These are phyloP conservation scores for Baudoinia panamericana DNA, from an alignment of 495 filamentous ascomycete species.

Conservation along the genomic window DNA sequence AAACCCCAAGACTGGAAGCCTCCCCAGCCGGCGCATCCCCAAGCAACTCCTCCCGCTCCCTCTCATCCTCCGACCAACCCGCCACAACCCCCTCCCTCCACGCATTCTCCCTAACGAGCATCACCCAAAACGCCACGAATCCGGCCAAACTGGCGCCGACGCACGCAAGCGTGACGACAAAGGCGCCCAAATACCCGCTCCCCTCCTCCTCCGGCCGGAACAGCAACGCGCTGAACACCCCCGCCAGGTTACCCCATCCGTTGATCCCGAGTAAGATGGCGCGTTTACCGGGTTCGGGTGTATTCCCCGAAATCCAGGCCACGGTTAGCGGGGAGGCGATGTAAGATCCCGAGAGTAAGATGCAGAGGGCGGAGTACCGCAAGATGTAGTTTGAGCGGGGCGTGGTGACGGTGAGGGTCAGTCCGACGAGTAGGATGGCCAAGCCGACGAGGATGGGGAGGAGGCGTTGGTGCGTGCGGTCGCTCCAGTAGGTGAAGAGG, in stretches of 20 bases:
- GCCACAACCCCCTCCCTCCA: conserved; percentile 17
- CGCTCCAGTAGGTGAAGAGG: conserved; percentile 36
- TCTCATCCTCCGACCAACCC: conserved; percentile 23
- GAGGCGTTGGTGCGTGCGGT: conserved; percentile 34
- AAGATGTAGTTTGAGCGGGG: conserved; percentile 21
- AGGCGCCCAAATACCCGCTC: conserved; percentile 28
- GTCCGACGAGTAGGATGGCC: conserved; percentile 33
- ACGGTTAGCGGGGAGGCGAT: conserved; percentile 43
- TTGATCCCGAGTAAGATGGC: conserved; percentile 44
- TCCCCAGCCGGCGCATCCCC: conserved; percentile 8
- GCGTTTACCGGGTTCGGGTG: conserved; percentile 39
- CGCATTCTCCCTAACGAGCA: conserved; percentile 29
- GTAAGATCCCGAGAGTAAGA: conserved; percentile 42
- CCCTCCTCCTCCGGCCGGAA: conserved; percentile 35
- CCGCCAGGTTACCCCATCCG: conserved; percentile 47
- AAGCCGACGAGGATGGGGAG: conserved; percentile 39
- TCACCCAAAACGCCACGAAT: conserved; percentile 27
- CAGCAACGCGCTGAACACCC: conserved; percentile 36
- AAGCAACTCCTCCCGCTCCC: conserved; percentile 15
- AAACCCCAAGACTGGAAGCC: neutral
- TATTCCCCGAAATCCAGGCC: conserved; percentile 46
- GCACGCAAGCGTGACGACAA: conserved; percentile 33
- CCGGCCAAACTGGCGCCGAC: conserved; percentile 33
- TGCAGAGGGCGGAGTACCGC: conserved; percentile 40
- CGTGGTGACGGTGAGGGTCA: conserved; percentile 33